Evolutionary conservation across 495 filamentous ascomycete species (phyloP).

Genomic region (Penicillium lagena): DNA sequence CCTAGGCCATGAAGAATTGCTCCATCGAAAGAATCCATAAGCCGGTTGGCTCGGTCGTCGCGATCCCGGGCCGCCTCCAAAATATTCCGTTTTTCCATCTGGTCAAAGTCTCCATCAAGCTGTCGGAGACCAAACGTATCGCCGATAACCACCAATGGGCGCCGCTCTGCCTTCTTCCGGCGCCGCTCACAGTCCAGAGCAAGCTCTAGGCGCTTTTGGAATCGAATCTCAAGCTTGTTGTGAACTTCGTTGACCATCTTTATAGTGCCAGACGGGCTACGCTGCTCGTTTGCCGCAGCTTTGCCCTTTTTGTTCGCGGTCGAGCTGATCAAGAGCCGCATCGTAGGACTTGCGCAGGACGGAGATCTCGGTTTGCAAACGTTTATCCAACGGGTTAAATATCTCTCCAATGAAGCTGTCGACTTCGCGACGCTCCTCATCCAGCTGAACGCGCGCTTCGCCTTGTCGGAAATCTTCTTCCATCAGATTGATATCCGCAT

Average conservation of each 20-base stretch:
- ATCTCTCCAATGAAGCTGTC: slow-evolving; percentile 44
- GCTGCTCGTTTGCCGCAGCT: slow-evolving; percentile 22
- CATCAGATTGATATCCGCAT: slow-evolving; percentile 54
- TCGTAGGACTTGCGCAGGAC: slow-evolving; percentile 47
- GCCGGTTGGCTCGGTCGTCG: slow-evolving; percentile 42
- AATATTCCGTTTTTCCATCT: slow-evolving; percentile 45
- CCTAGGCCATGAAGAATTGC: slow-evolving; percentile 46
- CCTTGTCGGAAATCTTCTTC: slow-evolving; percentile 53
- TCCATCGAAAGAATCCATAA: slow-evolving; percentile 50
- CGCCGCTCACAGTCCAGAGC: slow-evolving; percentile 46
- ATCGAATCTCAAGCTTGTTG: slow-evolving; percentile 42
- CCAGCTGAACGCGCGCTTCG: slow-evolving; percentile 46
- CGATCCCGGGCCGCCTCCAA: slow-evolving; percentile 44
- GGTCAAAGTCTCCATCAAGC: slow-evolving; percentile 47
- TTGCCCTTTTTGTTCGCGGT: slow-evolving; percentile 36
- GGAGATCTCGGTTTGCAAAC: slow-evolving; percentile 47
- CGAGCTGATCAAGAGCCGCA: slow-evolving; percentile 32
- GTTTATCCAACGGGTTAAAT: slow-evolving; percentile 45
- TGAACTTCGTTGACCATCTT: slow-evolving; percentile 39
- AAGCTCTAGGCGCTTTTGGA: slow-evolving; percentile 45
- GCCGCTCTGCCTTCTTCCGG: slow-evolving; percentile 45
- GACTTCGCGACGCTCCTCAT: slow-evolving; percentile 51
- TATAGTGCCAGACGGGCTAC: slow-evolving; percentile 38
- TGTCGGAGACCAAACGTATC: slow-evolving; percentile 40
- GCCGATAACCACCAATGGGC: slow-evolving; percentile 45